These are phyloP conservation scores for Metschnikowia baotianmanensis DNA, from an alignment of 805 yeast species.

Conservation along the genomic window DNA sequence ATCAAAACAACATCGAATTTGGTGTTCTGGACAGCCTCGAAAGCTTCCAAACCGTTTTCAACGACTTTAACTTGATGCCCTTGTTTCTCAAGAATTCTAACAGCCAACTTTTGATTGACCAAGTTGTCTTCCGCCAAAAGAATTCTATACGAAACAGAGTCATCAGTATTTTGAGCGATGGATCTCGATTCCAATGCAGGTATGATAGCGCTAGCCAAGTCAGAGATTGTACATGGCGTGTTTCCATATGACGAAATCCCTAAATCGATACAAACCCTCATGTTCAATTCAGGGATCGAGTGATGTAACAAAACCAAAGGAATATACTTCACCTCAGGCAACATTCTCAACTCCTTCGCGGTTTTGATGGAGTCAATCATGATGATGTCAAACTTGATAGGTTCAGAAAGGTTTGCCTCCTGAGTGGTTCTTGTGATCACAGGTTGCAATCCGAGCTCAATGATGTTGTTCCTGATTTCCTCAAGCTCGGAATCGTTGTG, in stretches of 20 bases:
- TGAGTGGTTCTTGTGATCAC: conserved; percentile 53
- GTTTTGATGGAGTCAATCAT: conserved; percentile 78
- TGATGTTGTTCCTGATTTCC: conserved; percentile 51
- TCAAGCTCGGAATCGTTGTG: conserved; percentile 51
- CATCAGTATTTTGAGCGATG: conserved; percentile 76
- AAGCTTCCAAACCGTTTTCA: conserved; percentile 81
- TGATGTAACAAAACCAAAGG: conserved; percentile 80
- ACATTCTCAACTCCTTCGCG: conserved; percentile 63
- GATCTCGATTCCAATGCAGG: conserved; percentile 85
- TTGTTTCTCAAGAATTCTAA: conserved; percentile 77
- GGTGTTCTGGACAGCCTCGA: conserved; percentile 65
- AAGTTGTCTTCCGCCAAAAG: conserved; percentile 84
- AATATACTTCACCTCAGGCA: conserved; percentile 78
- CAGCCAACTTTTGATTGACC: conserved; percentile 86
- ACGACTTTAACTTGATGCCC: conserved; percentile 84
- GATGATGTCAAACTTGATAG: conserved; percentile 71
- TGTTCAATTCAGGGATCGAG: conserved; percentile 70
- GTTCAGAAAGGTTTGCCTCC: conserved; percentile 56
- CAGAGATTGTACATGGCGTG: conserved; percentile 80
- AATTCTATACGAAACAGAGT: conserved; percentile 69
- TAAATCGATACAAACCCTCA: conserved; percentile 78
- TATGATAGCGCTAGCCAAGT: conserved; percentile 75
- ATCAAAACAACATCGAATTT: conserved; percentile 78
- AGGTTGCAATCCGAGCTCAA: conserved; percentile 59
- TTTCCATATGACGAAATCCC: conserved; percentile 89